These are phyloP conservation scores for Thinopyrum elongatum DNA, from an alignment of 176 grass and related monocot genomes.

Conservation along the genomic window DNA sequence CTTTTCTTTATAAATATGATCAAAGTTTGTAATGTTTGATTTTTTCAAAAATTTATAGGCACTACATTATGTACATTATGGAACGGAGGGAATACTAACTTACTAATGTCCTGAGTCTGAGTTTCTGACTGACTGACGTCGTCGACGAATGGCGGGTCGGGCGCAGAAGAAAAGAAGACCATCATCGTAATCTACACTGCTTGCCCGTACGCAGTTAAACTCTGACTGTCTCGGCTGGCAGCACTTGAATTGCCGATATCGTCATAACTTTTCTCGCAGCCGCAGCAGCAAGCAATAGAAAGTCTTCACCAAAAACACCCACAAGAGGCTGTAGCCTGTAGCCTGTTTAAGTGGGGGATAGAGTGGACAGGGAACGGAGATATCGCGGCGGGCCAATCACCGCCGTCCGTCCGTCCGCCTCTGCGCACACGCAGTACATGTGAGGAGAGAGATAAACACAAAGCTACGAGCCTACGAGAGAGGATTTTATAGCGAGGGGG, in stretches of 20 bases:
- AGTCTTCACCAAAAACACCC: not conserved
- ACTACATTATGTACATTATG: no score
- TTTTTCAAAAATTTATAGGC: no score
- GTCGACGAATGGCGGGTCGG: not conserved
- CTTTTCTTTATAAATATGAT: no score
- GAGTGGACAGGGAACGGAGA: not conserved
- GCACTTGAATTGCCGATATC: no score
- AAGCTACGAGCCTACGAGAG: not conserved
- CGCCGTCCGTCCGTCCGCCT: not conserved
- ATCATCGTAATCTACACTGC: no score
- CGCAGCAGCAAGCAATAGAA: not conserved
- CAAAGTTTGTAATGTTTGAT: no score
- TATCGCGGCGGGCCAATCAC: not conserved
- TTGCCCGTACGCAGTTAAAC: no score
- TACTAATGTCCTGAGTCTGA: not conserved
- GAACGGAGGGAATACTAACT: no score
- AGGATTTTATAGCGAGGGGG: not conserved
- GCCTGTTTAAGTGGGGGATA: not conserved
- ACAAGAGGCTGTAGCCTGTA: no score
- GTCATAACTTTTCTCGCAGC: not conserved
- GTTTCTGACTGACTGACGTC: not conserved
- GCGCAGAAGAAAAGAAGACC: not conserved
- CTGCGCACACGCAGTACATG: not conserved
- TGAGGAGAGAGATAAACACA: not conserved
- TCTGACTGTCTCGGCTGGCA: no score